phyloP scores from a whole-genome alignment of 306 rosid species.

The Malus sieversii region DNA sequence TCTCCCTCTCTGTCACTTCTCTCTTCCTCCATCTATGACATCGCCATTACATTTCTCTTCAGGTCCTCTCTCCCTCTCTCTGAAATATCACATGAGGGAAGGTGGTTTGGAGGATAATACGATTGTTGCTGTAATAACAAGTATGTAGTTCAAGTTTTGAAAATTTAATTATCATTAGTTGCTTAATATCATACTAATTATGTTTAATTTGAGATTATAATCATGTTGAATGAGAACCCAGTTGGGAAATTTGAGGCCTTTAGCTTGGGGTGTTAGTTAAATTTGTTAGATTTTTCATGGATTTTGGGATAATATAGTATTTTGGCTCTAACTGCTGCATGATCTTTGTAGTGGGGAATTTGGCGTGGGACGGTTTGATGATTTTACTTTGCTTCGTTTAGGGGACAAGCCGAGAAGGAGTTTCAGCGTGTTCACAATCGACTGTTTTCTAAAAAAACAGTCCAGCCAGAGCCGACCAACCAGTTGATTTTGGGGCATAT shows the following conservation, averaged over 20 bases:
- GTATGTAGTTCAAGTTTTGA: constrained; percentile 4
- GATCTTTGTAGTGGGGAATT: background rate
- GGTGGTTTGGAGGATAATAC: constrained; percentile 40
- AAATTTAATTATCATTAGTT: background rate
- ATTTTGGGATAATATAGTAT: background rate
- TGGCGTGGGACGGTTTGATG: constrained; percentile 3
- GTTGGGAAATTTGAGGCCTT: background rate
- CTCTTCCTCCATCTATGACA: too few species aligned
- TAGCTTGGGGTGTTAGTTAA: background rate
- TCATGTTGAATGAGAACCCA: background rate
- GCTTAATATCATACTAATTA: background rate
- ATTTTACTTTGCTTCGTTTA: constrained; percentile 5
- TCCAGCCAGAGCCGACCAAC: constrained; percentile 1
- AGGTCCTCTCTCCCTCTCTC: too few species aligned
- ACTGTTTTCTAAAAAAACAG: too few species aligned
- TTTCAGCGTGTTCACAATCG: constrained; percentile 17
- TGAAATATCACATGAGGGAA: too few species aligned
- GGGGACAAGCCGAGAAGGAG: constrained; percentile 67
- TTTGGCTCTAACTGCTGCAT: background rate
- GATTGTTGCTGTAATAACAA: constrained; percentile 48
- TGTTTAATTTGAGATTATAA: background rate
- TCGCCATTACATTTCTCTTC: too few species aligned
- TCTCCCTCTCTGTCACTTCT: too few species aligned
- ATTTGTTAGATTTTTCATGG: background rate
- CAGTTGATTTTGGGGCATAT: constrained; percentile 27